Base-by-base conservation (phyloP, 2,329 filamentous ascomycete genomes). In the Chaetoscypha palmicola region DNA sequence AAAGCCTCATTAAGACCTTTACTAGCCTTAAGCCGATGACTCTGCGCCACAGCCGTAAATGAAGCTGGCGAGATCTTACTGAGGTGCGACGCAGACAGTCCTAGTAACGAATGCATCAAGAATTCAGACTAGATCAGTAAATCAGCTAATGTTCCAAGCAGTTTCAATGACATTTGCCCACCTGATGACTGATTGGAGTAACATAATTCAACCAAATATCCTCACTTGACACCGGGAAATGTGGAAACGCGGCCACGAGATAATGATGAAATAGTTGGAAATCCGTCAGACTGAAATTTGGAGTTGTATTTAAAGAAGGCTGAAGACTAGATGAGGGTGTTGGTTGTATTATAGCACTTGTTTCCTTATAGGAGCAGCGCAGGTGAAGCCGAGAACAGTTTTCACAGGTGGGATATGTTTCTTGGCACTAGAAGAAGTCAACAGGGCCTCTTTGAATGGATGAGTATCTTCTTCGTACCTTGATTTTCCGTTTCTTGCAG, bases 191-290 rank as follows among this genome's bases (percentile, higher is more conserved):
- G 44, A 84, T 72, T 50, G 76, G 77, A 0, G 80, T 79, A 12
- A 86, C 73, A 46, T 81, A 73, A 20, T 80, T 78, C 5, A 75
- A 76, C 81, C 81, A 86, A 11, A 83, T 68, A 12, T 72, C 67
- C 52, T 84, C 78, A 50, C 79, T 77, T 38, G 77, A 78, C 11
- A 83, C 62, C 0, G 81, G 79, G 19, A 83, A 70, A 59, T 79
- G 74, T 2, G 79, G 80, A 53, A 76, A 77, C 51, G 75, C 79
- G 21, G 70, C 67, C 20, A 72, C 64, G n/a, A 83, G 63, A 52
- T 82, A 82, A 58, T 83, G 77, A 57, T 83, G 79, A 53, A 82
- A 83, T 61, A 82, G 73, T 36, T 77, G 72, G 76, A 83, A 80
- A 53, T 83, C 79, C 41, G 77, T 72, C 39, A 79, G 54, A 44